Evolutionary conservation across 345 rosid species (phyloP), one percentile per base, ranked within the genome.

Genomic region (Triadica sebifera): DNA sequence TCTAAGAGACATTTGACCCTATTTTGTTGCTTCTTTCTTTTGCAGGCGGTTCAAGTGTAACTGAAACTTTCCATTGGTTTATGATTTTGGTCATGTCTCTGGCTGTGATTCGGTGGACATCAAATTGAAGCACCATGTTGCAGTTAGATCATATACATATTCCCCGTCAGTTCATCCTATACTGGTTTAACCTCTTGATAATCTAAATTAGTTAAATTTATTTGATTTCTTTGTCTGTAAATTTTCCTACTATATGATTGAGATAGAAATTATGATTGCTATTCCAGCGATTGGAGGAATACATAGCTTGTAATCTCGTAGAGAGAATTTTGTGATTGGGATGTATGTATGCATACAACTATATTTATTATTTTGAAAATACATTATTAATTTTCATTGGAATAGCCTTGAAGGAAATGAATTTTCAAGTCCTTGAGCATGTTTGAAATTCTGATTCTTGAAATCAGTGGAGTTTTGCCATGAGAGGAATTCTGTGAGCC

Each of bases 1-100:
- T 34, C 34, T 38, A 37, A 29, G 34, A 61, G 20, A 39, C 25
- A 17, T 3, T 39, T 38, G 24, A 41, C 9, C 8, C 43, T 15
- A 24, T 10, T 1, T 17, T 57, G 65, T 55, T 53, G 65, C 57
- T 17, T 58, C 62, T 53, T 66, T 67, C 46, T 66, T 72, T 52
- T 71, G 72, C 84, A 81, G 86, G 78, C 52, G 46, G 75, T 69
- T 65, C 77, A 29, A 63, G 53, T 70, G 55, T 56, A 37, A 70
- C n/a, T 7, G 67, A 65, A 24, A 81, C 53, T 22, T 19, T 41
- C 55, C 47, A 12, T 41, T 79, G 83, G 85, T 51, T 67, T 57
- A 69, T 79, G 24, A 3, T 71, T 25, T 47, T 69, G 70, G 17
- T 80, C 58, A 29, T 73, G 50, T 78, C 76, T 25, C 59, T 82